These are phyloP conservation scores for Neckera pumila DNA, from an alignment of 225 moss, liverwort and hornwort species.

Conservation along the genomic window DNA sequence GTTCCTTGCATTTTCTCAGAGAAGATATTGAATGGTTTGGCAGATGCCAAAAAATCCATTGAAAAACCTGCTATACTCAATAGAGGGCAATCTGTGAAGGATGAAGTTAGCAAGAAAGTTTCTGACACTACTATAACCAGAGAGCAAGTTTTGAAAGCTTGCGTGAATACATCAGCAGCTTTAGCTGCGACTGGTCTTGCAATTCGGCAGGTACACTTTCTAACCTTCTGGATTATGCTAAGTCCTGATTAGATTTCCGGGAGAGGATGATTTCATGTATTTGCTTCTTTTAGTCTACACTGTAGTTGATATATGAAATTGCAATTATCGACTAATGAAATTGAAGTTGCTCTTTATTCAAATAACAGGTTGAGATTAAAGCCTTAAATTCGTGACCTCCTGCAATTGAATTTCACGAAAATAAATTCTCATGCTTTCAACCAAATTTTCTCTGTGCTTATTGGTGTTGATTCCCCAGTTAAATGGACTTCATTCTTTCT, in stretches of 20 bases:
- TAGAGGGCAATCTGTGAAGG: neutral
- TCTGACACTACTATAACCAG: neutral
- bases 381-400: neutral
- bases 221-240: neutral
- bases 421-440: neutral
- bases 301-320: neutral
- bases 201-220: conserved; percentile 48
- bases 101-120: neutral
- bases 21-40: neutral
- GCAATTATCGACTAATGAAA: neutral
- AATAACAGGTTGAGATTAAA: neutral
- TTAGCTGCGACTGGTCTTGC: conserved; percentile 39
- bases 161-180: conserved; percentile 48
- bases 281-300: neutral
- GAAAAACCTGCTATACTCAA: neutral
- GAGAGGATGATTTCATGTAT: neutral
- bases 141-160: conserved; percentile 58
- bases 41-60: neutral
- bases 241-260: neutral
- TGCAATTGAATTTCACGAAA: neutral
- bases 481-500: neutral
- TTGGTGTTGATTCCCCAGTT: neutral
- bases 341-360: neutral
- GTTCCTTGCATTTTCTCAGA: neutral
- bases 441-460: neutral